Evolutionary conservation across 2,329 filamentous ascomycete genomes (phyloP).

Genomic region (Colletotrichum tamarilloi): DNA sequence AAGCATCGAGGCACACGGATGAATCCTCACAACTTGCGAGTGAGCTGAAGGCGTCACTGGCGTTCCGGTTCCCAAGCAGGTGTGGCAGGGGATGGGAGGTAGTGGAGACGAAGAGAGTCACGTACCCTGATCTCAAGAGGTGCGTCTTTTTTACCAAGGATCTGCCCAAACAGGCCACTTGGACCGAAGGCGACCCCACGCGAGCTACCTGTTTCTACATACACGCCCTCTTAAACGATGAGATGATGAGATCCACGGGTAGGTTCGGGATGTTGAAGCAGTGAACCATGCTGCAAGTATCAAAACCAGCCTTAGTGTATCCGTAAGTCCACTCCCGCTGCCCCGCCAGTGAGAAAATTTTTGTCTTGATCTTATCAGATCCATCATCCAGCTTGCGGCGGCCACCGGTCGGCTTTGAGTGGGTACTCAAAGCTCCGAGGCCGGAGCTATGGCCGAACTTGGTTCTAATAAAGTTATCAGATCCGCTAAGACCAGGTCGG

Average conservation of each 20-base stretch:
- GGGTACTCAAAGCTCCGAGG: not conserved
- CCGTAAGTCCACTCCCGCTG: not conserved
- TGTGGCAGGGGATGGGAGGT: not conserved
- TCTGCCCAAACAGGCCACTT: slow-evolving; percentile 17
- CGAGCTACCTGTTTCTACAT: not conserved
- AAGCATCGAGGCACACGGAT: not conserved
- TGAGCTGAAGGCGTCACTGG: not conserved
- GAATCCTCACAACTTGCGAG: slow-evolving; percentile 10
- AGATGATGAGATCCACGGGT: not conserved
- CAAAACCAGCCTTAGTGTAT: not conserved
- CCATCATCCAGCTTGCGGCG: not conserved
- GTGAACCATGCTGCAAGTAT: not conserved
- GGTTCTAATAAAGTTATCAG: slow-evolving; percentile 48
- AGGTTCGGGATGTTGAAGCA: not conserved
- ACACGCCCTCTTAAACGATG: not conserved
- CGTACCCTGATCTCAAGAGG: slow-evolving; percentile 2
- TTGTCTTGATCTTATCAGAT: slow-evolving; percentile 33
- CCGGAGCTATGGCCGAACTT: slow-evolving; percentile 16
- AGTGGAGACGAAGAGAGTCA: slow-evolving; percentile 9
- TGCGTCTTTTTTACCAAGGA: not conserved
- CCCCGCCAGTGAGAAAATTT: slow-evolving; percentile 13
- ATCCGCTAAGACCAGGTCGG: slow-evolving; percentile 41
- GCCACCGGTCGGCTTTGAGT: too few relatives aligned
- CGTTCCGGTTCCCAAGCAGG: not conserved
- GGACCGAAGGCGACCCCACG: slow-evolving; percentile 24